A percentile compares a stretch with the other conserved stretches of the same genome.
Evolutionary conservation across 495 filamentous ascomycete species (phyloP).

Genomic region (Penicillium angulare): DNA sequence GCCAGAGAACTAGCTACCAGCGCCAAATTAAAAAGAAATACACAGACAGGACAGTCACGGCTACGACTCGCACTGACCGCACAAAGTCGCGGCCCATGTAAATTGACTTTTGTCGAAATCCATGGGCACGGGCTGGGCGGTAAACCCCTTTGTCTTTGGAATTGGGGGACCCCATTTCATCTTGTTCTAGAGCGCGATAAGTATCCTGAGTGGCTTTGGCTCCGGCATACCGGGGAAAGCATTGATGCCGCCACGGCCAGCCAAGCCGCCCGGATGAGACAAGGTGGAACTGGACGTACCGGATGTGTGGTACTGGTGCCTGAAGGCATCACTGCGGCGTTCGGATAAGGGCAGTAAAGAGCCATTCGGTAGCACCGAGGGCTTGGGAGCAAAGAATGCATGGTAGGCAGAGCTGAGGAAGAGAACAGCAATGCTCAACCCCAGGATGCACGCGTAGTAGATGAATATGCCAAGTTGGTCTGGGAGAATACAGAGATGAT

Average conservation of each 20-base stretch:
- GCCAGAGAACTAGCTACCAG: constrained; percentile 35
- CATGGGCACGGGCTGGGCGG: constrained; percentile 9
- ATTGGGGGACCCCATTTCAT: constrained; percentile 15
- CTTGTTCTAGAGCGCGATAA: constrained; percentile 29
- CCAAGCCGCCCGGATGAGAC: constrained; percentile 27
- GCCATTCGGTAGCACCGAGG: constrained; percentile 9
- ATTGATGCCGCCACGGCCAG: constrained; percentile 31
- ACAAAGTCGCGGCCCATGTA: constrained; percentile 25
- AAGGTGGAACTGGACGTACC: constrained; percentile 41
- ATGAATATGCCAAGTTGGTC: constrained; percentile 82
- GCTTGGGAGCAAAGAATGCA: constrained; percentile 17
- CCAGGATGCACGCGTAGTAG: constrained; percentile 64
- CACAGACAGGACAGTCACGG: constrained; percentile 40
- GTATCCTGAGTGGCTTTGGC: constrained; percentile 18
- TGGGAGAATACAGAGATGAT: constrained; percentile 86
- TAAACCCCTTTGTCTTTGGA: constrained; percentile 24
- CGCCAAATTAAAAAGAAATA: constrained; percentile 55
- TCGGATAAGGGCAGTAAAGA: constrained; percentile 41
- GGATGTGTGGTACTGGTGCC: constrained; percentile 29
- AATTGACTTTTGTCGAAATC: constrained; percentile 8
- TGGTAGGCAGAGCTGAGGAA: constrained; percentile 59
- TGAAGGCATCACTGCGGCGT: constrained; percentile 16
- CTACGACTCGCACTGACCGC: constrained; percentile 37
- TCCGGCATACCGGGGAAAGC: constrained; percentile 22
- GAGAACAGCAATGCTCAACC: constrained; percentile 59